These are phyloP conservation scores for Syzygium aromaticum DNA, from an alignment of 345 rosid species.

Conservation along the genomic window DNA sequence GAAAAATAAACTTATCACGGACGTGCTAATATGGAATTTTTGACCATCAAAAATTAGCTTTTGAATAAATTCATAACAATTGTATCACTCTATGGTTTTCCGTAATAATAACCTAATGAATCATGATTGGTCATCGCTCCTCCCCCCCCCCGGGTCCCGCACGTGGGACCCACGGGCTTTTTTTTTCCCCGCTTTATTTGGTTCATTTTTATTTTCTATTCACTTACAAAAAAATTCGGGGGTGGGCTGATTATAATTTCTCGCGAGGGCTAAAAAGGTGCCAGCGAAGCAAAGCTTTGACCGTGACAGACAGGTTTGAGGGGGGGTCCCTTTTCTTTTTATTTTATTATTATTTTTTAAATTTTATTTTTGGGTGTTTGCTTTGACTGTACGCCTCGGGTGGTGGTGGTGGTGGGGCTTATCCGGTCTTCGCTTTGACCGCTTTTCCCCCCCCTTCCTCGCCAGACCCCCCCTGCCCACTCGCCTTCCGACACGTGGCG, in stretches of 20 bases:
- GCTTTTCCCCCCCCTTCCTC: neutral
- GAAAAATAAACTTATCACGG: too few relatives aligned
- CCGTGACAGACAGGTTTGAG: slow-evolving; percentile 2
- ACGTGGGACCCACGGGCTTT: neutral
- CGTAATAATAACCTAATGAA: neutral
- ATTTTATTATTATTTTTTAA: too few relatives aligned
- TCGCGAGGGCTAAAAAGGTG: neutral
- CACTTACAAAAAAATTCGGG: neutral
- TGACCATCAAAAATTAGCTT: too few relatives aligned
- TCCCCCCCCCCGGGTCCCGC: neutral
- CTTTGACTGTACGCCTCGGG: slow-evolving; percentile 11
- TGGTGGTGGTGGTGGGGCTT: slow-evolving; percentile 8
- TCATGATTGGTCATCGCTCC: neutral
- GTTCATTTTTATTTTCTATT: neutral
- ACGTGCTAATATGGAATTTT: too few relatives aligned
- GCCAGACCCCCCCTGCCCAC: neutral
- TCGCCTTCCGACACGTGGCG: neutral
- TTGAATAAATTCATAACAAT: accelerated
- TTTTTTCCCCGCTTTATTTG: neutral
- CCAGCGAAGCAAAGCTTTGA: slow-evolving; percentile 13
- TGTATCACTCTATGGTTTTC: accelerated
- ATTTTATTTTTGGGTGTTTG: neutral
- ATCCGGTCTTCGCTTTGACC: slow-evolving; percentile 14
- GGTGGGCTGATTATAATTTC: neutral
- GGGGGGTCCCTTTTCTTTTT: neutral